phyloP scores from a whole-genome alignment of 768 basidiomycete species.

The Xanthoconium stramineum region DNA sequence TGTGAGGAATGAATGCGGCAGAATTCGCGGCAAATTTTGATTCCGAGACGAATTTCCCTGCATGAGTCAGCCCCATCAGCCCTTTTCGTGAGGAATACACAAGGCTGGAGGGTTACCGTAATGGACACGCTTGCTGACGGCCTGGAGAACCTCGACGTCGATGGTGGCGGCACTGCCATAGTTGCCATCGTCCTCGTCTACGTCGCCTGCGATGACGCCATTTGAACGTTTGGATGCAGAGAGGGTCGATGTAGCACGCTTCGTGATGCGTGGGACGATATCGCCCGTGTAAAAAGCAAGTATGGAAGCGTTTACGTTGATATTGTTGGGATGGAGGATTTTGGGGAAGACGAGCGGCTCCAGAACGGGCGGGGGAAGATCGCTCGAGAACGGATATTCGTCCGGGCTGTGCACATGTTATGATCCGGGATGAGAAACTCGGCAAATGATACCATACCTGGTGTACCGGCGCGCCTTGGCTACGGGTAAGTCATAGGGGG shows the following conservation, averaged over 20 bases:
- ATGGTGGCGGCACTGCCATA: constrained; percentile 94
- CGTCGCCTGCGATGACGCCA: constrained; percentile 64
- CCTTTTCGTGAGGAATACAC: neutral
- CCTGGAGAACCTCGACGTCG: constrained; percentile 95
- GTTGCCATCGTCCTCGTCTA: constrained; percentile 92
- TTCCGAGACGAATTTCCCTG: constrained; percentile 99
- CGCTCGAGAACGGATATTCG: constrained; percentile 90
- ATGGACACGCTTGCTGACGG: constrained; percentile 97
- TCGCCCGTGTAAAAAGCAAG: constrained; percentile 82
- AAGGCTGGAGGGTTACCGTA: constrained; percentile 63
- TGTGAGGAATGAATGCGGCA: constrained; percentile 88
- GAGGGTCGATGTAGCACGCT: constrained; percentile 62
- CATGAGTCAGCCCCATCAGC: neutral
- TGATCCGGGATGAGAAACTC: neutral
- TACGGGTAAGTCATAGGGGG: constrained; percentile 33
- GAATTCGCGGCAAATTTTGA: constrained; percentile 91
- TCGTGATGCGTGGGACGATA: constrained; percentile 89
- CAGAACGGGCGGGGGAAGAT: constrained; percentile 82
- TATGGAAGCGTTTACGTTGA: constrained; percentile 88
- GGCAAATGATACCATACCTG: constrained; percentile 49
- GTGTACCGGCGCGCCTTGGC: constrained; percentile 95
- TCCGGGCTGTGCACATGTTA: constrained; percentile 67
- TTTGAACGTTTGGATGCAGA: constrained; percentile 62
- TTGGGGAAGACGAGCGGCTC: constrained; percentile 68
- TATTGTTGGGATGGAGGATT: constrained; percentile 71